Evolutionary conservation across 305 asterid species (phyloP), one percentile per base, ranked within the genome.

Genomic region (Plantago rigida): DNA sequence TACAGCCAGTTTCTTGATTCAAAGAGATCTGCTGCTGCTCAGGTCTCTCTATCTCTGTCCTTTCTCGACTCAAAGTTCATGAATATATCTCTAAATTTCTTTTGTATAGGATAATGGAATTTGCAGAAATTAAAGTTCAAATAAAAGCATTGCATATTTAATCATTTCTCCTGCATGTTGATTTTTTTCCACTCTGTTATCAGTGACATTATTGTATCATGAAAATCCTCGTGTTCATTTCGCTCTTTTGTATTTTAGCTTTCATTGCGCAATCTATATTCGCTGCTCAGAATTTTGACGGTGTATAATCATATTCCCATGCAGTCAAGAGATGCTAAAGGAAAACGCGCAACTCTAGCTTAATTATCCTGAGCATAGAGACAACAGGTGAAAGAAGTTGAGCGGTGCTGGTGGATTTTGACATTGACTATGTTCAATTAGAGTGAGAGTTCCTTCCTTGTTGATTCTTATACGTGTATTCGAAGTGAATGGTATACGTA

Each of bases 1-100:
- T 92, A 92, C 76, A 63, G 80, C 72, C 95, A 92, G 79, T 92
- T 92, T 69, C 79, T 92, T 52, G 95, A 83, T 75, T 83, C 99
- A 48, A 92, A 86, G 61, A 77, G 83, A 70, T 81, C 94, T 36
- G 71, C 59, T 51, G 69, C 92, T 72, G 73, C 86, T 15, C 93
- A 82, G 95, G 95, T 91, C 62, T 64, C 69, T 62, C 70, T 74
- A 65, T 63, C 75, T 59, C 66, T 31, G 39, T 31, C 48, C 70
- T 47, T 59, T 64, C 69, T 67, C 56, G 39, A 57, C 47, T 48
- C 1, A 50, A 22, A 3, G 39, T 31, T 51, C 6, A 24, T 11
- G 15, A 51, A 12, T 51, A 19, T 3, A 14, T 50, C 7, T 15
- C 17, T 1, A 12, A n/a, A 50, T 15, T 51, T 10, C 39, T 31